Percentiles rank a stretch among this genome's conserved stretches.
Conservation (phyloP, 495 filamentous ascomycete species). For the Aspergillus panamensis region DNA sequence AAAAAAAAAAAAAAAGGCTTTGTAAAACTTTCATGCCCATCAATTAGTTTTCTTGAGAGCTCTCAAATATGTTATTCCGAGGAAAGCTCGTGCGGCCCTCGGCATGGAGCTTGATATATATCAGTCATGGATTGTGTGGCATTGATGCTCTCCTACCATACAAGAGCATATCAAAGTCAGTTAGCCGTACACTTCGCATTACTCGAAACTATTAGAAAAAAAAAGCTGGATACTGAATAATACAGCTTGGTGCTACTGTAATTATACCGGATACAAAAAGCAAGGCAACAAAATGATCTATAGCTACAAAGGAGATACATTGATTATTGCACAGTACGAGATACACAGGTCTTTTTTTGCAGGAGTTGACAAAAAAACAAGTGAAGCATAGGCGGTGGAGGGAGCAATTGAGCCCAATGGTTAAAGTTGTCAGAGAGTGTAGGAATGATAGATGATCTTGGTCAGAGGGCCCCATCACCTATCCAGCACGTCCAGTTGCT, state of each 20-base stretch:
- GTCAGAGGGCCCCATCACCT: constrained; percentile 9
- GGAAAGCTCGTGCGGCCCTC: too few relatives aligned
- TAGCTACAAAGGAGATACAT: constrained; percentile 50
- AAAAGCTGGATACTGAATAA: background rate
- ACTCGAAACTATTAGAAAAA: too few relatives aligned
- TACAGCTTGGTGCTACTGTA: background rate
- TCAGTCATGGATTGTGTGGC: too few relatives aligned
- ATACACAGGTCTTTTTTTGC: constrained; percentile 45
- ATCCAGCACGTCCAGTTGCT: constrained; percentile 19
- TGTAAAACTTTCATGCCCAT: background rate
- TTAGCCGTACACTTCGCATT: too few relatives aligned
- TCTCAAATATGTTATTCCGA: too few relatives aligned
- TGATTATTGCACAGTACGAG: constrained; percentile 52
- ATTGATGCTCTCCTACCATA: too few relatives aligned
- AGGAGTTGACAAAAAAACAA: constrained; percentile 40
- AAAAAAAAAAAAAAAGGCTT: background rate
- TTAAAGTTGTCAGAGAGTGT: constrained; percentile 16
- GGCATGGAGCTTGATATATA: too few relatives aligned
- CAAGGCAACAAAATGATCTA: constrained; percentile 31
- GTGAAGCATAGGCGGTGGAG: constrained; percentile 31
- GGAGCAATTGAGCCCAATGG: constrained; percentile 13
- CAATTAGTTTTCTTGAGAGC: background rate
- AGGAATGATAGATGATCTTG: constrained; percentile 8
- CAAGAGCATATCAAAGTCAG: too few relatives aligned
- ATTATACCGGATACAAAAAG: background rate